These are phyloP conservation scores for Poa annua DNA, from an alignment of 176 grass and related monocot genomes.

Conservation along the genomic window DNA sequence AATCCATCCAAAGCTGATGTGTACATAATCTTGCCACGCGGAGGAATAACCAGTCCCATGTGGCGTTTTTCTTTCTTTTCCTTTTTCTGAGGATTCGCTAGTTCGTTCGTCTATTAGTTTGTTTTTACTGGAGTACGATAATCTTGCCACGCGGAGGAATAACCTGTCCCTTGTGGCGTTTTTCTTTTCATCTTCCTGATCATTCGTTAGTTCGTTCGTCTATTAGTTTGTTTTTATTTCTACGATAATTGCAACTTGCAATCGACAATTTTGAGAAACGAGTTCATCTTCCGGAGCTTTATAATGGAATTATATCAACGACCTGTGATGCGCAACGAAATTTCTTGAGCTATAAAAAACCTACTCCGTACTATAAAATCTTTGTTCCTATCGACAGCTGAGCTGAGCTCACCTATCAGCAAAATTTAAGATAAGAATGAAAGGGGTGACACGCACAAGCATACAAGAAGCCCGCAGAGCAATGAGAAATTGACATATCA, in stretches of 20 bases:
- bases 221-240: background rate
- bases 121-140: background rate
- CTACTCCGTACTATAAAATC: background rate
- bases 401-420: background rate
- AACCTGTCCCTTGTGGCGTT: too few species aligned
- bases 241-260: background rate
- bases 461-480: background rate
- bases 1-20: constrained; percentile 37
- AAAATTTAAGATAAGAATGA: background rate
- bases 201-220: too few species aligned
- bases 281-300: background rate
- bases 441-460: background rate
- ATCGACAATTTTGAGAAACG: background rate
- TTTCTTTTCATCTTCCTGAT: too few species aligned
- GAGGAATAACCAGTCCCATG: constrained; percentile 34
- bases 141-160: too few species aligned
- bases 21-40: constrained; percentile 51
- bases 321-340: background rate
- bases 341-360: background rate
- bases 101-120: constrained; percentile 37
- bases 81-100: background rate
- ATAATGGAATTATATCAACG: background rate
- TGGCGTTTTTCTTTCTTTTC: background rate
- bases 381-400: background rate
- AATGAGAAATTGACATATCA: background rate